Evolutionary conservation across 148 eudicot species (phyloP), one percentile per base, ranked within the genome.

Genomic region (Simmondsia chinensis): DNA sequence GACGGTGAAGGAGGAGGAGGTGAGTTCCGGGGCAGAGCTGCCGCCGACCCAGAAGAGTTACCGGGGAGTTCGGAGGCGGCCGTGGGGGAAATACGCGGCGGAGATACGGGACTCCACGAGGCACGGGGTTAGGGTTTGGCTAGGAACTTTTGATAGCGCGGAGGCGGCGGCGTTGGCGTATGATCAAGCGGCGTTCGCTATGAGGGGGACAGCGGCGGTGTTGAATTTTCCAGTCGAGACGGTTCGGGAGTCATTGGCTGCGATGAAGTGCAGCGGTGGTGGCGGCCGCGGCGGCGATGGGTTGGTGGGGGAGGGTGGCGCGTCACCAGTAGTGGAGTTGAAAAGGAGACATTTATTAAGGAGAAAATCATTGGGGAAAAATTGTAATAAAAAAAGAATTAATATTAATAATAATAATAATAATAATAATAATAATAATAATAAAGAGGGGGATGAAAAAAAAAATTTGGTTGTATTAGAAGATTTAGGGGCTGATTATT

Each of bases 91-190:
- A 6, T 78, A 30, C n/a, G 83, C 83, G 3, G 87, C 83, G 4
- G 87, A 80, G 36, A 80, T 80, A 5, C 35, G 83, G 7, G 83
- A 81, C 41, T 72, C 83, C 9, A 73, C 80, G 2, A 54, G 83
- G 5, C 62, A 70, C 7, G 89, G 83, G 0, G 60, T 59, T 6
- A 56, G 89, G 28, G 75, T 77, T 0, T 81, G 89, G 80, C 66
- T 82, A 1, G 91, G 91, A 2, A 82, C 91, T 4, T 80, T 80
- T n/a, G 80, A 80, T 22, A 64, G 44, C 5, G 81, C 75, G 0
- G 81, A 73, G 60, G 78, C 60, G 4, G 89, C 83, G 3, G 89
- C 89, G 5, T 6, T 77, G 56, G 89, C 84, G 0, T 77, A 81
- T 23, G 89, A 81, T 41, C 89, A 74, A 13, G 89, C 84, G 10